Percentiles rank a stretch among this genome's conserved stretches.
phyloP scores from a whole-genome alignment of 2,329 filamentous ascomycete genomes.

The Scedosporium apiospermum region DNA sequence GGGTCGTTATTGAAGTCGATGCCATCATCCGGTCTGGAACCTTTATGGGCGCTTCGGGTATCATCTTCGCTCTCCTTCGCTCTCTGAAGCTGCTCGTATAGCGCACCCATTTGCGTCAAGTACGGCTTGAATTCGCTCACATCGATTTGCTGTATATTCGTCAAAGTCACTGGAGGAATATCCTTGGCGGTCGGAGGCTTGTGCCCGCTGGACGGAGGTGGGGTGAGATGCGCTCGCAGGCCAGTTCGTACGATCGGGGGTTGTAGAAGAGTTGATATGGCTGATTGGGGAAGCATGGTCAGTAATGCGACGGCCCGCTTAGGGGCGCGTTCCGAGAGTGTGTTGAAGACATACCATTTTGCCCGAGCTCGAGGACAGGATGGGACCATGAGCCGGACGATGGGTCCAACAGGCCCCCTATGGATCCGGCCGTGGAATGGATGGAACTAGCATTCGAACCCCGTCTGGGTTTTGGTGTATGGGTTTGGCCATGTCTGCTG shows the following conservation, averaged over 20 bases:
- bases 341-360: slow-evolving; percentile 55
- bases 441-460: slow-evolving; percentile 83
- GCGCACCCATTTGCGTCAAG: slow-evolving; percentile 69
- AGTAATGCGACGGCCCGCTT: neutral
- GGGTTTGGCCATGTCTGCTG: slow-evolving; percentile 33
- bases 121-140: slow-evolving; percentile 74
- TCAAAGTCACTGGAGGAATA: slow-evolving; percentile 86
- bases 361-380: slow-evolving; percentile 60
- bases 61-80: slow-evolving; percentile 71
- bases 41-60: slow-evolving; percentile 28
- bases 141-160: slow-evolving; percentile 78
- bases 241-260: slow-evolving; percentile 85
- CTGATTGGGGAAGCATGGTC: slow-evolving; percentile 27
- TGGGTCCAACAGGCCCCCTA: slow-evolving; percentile 74
- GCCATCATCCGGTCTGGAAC: slow-evolving; percentile 30
- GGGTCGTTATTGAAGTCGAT: slow-evolving; percentile 30
- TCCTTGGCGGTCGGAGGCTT: slow-evolving; percentile 78
- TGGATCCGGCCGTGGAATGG: slow-evolving; percentile 43
- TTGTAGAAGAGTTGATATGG: slow-evolving; percentile 89
- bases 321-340: neutral
- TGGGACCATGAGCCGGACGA: slow-evolving; percentile 46
- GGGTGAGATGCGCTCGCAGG: slow-evolving; percentile 66
- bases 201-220: slow-evolving; percentile 60
- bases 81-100: slow-evolving; percentile 84
- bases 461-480: slow-evolving; percentile 46